Evolutionary conservation across 139 green algal genomes (phyloP).

Genomic region (Eudorina sp.): DNA sequence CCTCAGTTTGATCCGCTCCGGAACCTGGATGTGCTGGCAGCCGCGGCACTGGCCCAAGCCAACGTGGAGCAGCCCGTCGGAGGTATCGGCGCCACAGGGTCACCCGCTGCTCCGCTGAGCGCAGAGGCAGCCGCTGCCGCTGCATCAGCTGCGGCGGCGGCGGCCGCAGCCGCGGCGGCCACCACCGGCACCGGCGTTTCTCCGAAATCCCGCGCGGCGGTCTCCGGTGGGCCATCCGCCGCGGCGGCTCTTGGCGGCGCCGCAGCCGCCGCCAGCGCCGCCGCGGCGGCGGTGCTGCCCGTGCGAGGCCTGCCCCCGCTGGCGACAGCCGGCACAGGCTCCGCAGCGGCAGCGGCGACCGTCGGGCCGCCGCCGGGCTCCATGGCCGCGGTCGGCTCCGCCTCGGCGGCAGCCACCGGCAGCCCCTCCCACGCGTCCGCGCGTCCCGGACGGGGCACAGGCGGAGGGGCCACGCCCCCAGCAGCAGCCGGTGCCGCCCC

Average conservation of each 20-base stretch:
- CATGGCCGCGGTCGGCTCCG: no score
- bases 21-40: constrained; percentile 41
- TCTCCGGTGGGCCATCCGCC: neutral
- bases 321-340: neutral
- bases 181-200: neutral
- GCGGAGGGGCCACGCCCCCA: neutral
- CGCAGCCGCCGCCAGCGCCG: neutral
- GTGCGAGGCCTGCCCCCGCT: constrained; percentile 17
- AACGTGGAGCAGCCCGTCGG: neutral
- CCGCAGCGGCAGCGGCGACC: neutral
- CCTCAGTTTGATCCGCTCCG: constrained; percentile 28
- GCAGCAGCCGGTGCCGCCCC: neutral
- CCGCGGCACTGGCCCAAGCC: constrained; percentile 31
- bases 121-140: neutral
- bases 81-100: no score
- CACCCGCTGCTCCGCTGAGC: neutral
- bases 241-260: neutral
- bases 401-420: neutral
- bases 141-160: neutral
- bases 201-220: neutral
- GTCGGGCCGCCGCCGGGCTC: no score
- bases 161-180: neutral
- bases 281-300: no score
- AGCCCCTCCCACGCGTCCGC: neutral
- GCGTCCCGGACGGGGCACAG: neutral